Percentiles rank a stretch among this genome's conserved stretches.
Conservation (phyloP, 1,284 basidiomycete genomes). For the Puccinia polysora region DNA sequence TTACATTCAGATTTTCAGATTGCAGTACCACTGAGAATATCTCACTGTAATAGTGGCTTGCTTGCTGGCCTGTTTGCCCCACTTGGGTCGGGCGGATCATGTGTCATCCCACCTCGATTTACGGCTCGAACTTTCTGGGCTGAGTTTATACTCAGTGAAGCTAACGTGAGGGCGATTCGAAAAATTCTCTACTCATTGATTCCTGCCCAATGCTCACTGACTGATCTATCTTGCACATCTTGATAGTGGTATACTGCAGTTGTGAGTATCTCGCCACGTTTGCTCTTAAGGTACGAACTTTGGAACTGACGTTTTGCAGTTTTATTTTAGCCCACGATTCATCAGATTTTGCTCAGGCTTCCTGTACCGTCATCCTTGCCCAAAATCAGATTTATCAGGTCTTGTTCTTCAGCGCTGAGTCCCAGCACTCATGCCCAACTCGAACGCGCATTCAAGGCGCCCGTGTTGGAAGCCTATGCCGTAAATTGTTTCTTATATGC, state of each 20-base stretch:
- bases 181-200: constrained; percentile 49
- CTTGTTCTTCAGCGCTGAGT: constrained; percentile 56
- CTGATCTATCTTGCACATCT: too few species aligned
- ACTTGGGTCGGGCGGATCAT: constrained; percentile 60
- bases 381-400: constrained; percentile 57
- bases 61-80: constrained; percentile 64
- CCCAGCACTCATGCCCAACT: constrained; percentile 53
- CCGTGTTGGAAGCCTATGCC: constrained; percentile 57
- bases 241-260: constrained; percentile 57
- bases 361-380: constrained; percentile 54
- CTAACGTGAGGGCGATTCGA: constrained; percentile 35
- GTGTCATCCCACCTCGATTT: constrained; percentile 62
- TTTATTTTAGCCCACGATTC: constrained; percentile 56
- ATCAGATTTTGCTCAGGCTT: constrained; percentile 56
- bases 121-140: constrained; percentile 63
- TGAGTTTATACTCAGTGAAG: constrained; percentile 56
- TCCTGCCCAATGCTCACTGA: too few species aligned
- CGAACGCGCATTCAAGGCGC: constrained; percentile 56
- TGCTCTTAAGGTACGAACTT: not conserved
- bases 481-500: constrained; percentile 4
- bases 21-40: not conserved
- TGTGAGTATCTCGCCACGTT: constrained; percentile 26
- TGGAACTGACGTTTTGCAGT: not conserved
- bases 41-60: constrained; percentile 55
- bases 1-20: not conserved